Percentiles rank a stretch among this genome's conserved stretches.
Evolutionary conservation across 176 grass and related monocot genomes (phyloP).

Genomic region (Alloteropsis semialata): DNA sequence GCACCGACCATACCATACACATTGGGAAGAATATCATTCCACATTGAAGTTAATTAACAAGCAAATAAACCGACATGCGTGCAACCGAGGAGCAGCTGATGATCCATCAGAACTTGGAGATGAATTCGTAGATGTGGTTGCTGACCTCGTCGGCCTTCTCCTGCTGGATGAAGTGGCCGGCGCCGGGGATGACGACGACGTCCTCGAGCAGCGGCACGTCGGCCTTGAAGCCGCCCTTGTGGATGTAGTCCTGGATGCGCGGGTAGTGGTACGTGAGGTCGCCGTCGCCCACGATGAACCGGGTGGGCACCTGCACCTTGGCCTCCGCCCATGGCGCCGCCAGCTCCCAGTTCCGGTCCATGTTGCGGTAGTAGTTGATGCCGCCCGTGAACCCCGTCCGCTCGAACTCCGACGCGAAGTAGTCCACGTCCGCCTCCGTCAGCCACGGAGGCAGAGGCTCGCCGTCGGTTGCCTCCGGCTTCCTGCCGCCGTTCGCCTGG

Average conservation of each 20-base stretch:
- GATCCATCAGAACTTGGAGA: conserved; percentile 27
- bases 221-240: conserved; percentile 37
- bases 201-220: conserved; percentile 42
- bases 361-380: conserved; percentile 61
- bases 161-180: conserved; percentile 53
- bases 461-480: background rate
- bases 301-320: conserved; percentile 39
- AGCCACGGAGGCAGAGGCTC: conserved; percentile 25
- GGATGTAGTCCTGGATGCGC: conserved; percentile 46
- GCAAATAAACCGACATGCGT: no score
- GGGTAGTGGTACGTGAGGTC: conserved; percentile 52
- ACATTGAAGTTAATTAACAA: no score
- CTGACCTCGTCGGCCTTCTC: conserved; percentile 42
- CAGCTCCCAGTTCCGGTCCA: conserved; percentile 63
- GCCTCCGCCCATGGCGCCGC: conserved; percentile 46
- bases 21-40: no score
- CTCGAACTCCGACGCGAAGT: conserved; percentile 45
- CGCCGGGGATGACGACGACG: conserved; percentile 46
- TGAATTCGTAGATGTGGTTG: conserved; percentile 38
- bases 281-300: conserved; percentile 49
- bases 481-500: background rate
- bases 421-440: conserved; percentile 34
- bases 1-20: no score
- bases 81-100: background rate
- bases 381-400: conserved; percentile 40